Conservation (phyloP, 768 basidiomycete genomes). For the Tylopilus plumbeoviolaceoides region DNA sequence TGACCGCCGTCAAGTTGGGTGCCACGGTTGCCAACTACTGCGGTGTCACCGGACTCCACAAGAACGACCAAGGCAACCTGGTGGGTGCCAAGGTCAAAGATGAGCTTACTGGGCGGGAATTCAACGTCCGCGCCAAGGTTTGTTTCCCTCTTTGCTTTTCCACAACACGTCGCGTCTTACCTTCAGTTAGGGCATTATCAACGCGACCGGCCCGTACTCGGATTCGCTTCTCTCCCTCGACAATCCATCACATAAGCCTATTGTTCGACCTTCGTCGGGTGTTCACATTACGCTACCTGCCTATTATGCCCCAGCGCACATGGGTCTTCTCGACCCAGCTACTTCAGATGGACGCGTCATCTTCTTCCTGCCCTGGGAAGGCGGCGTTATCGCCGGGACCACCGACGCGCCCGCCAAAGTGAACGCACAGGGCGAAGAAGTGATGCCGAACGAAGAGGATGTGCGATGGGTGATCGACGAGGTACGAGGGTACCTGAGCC, state of each 20-base stretch:
- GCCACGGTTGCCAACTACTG: conserved; percentile 87
- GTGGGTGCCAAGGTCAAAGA: conserved; percentile 75
- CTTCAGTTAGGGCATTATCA: conserved; percentile 71
- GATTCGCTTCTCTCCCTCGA: conserved; percentile 84
- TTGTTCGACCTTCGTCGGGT: conserved; percentile 90
- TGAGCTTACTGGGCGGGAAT: conserved; percentile 77
- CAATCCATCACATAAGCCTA: conserved; percentile 69
- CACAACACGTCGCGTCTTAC: background rate
- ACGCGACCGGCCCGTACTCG: conserved; percentile 94
- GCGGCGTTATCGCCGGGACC: conserved; percentile 95
- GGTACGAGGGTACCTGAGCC: conserved; percentile 80
- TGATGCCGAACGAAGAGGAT: conserved; percentile 85
- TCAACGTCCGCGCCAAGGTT: conserved; percentile 78
- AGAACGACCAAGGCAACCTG: conserved; percentile 60
- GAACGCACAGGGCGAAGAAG: conserved; percentile 51
- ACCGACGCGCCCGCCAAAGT: conserved; percentile 83
- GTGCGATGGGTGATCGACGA: conserved; percentile 97
- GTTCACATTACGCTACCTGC: conserved; percentile 96
- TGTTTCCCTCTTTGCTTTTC: background rate
- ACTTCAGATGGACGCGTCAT: conserved; percentile 97
- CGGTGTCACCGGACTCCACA: conserved; percentile 76
- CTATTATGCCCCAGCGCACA: conserved; percentile 91
- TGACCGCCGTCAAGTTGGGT: conserved; percentile 92
- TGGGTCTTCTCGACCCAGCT: conserved; percentile 93
- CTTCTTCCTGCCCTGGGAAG: conserved; percentile 99